Evolutionary conservation across 306 rosid species (phyloP).

Genomic region (Casuarina glauca): DNA sequence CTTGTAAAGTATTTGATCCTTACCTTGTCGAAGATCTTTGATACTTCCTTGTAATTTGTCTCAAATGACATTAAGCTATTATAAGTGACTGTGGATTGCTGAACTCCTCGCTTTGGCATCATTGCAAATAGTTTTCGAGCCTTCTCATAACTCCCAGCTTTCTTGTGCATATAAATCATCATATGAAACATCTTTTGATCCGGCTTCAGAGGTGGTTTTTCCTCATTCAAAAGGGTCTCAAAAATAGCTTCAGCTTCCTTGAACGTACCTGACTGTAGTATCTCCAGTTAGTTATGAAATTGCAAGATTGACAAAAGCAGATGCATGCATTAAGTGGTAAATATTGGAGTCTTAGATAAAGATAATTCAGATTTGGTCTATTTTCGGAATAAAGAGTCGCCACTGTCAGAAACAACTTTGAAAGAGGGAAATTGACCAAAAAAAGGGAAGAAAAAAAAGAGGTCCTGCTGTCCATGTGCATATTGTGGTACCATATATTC

Average conservation of each 20-base stretch:
- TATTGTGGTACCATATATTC: background rate
- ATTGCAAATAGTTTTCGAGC: constrained; percentile 79
- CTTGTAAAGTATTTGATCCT: constrained; percentile 17
- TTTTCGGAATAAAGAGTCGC: background rate
- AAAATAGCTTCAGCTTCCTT: constrained; percentile 87
- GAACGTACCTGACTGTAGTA: constrained; percentile 68
- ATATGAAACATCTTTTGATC: constrained; percentile 93
- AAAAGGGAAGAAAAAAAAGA: background rate
- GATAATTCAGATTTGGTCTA: background rate
- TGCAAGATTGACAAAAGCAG: constrained; percentile 30
- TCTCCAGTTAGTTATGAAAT: constrained; percentile 25
- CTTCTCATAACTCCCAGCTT: constrained; percentile 82
- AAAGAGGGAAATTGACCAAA: background rate
- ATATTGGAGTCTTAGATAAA: background rate
- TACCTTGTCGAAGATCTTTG: constrained; percentile 90
- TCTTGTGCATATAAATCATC: constrained; percentile 93
- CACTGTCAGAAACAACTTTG: background rate
- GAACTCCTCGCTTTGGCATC: constrained; percentile 76
- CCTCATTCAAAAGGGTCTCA: constrained; percentile 61
- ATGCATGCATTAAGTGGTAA: background rate
- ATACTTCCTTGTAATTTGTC: constrained; percentile 88
- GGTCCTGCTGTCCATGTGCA: background rate
- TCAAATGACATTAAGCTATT: constrained; percentile 94
- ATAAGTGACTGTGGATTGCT: constrained; percentile 73
- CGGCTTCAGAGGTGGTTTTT: constrained; percentile 67